Evolutionary conservation across 2,329 filamentous ascomycete species (phyloP), one percentile per base, ranked within the genome.

Genomic region (Fusarium sp.): DNA sequence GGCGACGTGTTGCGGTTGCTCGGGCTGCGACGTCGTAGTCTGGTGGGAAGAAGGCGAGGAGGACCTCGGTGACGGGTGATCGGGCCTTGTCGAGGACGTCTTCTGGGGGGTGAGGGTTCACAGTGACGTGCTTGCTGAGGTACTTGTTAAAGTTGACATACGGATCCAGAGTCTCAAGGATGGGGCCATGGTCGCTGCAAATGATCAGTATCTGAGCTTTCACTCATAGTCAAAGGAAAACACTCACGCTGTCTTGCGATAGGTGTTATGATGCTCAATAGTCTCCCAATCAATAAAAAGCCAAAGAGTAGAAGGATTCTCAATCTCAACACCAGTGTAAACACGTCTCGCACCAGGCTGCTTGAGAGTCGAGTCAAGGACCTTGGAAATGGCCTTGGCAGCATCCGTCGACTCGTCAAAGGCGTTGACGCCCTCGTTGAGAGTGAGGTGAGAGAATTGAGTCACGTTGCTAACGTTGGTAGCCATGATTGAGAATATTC

Each of bases 201-300:
- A n/a, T n/a, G n/a, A 20, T 72, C 8, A 72, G 62, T 11, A 4
- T 5, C 2, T 17, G 10, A 4, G n/a, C n/a, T n/a, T n/a, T n/a
- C n/a, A n/a, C n/a, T n/a, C n/a, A n/a, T n/a, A n/a, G n/a, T n/a
- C n/a, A n/a, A n/a, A n/a, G n/a, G n/a, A n/a, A n/a, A n/a, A 10
- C 6, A 66, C 75, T 64, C 4, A 78, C 77, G 72, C 55, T 17
- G 40, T 67, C 29, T 73, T 70, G 2, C 66, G 63, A 9, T 77
- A 78, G 1, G 70, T 67, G 4, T 59, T 3, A 35, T 77, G 78
- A 24, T 76, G 63, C 0, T 78, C 69, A 0, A 74, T 9, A 2
- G 36, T 70, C 20, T 80, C 73, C 79, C 76, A 77, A 17, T 79
- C 78, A 5, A 79, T 31, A 16, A 79, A 78, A 2, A 76, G 8